Base-by-base conservation (phyloP, 2,329 filamentous ascomycete species). In the Exophiala oligosperma region DNA sequence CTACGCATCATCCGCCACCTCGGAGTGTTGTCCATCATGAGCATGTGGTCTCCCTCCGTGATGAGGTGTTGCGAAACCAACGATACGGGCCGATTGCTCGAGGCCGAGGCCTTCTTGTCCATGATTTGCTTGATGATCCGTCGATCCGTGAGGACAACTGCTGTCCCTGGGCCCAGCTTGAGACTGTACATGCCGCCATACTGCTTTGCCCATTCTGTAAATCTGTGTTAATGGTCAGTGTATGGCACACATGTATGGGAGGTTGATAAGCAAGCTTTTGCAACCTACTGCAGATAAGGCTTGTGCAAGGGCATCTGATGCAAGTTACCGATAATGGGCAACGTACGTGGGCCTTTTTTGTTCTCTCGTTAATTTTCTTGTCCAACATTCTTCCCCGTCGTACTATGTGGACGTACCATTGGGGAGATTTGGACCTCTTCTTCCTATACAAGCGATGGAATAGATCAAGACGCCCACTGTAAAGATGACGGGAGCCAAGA, bases 271-370 rank as follows among this genome's bases (percentile, higher is more conserved):
- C 41, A 35, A 24, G 28, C 41, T 17, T 17, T 17, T 17, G 17
- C 17, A 17, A 50, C 59, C 21, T 62, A 71, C 68, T 68, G 64
- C 2, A 69, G 49, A 62, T 69, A 65, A 1, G 67, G 61, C 2
- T 68, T 65, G 23, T 69, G 69, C 41, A 61, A 67, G 2, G 73
- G 71, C 21, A 77, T 69, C 52, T 73, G 71, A 37, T 73, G 71
- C 3, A 83, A 64, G 43, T 83, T 83, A 2, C 81, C 81, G 11
- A 83, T 66, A 1, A 79, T 50, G 0, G 76, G 76, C 0, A 77
- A 24, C 1, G 74, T 76, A 11, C 72, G 73, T 8, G 76, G 76
- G 0, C 76, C 76, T 59, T 38, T 59, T 38, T 32, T 11, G 32
- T 50, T 1, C 84, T 17, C 41, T 4, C 21, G 41, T 44, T 14